Evolutionary conservation across 352 stramenopile species (phyloP), one percentile per base, ranked within the genome.

Genomic region (Thraustotheca clavata): DNA sequence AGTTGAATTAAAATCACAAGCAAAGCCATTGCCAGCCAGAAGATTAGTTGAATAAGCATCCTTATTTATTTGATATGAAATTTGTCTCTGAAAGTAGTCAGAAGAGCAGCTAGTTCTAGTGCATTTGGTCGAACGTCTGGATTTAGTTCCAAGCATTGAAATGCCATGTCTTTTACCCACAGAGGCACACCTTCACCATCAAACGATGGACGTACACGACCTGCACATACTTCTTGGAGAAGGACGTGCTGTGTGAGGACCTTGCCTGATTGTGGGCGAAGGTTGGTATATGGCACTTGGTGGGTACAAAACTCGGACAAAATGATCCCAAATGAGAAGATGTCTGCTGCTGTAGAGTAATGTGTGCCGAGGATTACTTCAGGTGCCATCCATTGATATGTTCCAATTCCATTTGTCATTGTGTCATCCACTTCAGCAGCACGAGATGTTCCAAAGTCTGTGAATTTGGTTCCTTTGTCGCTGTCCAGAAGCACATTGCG

Each of bases 271-370:
- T 47, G 22, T 5, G 63, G 43, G n/a, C 68, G 50, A 1, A 73
- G 57, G 4, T 81, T 70, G 4, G 75, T 68, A 59, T 89, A 87
- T 7, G 77, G 79, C 2, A 85, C 60, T 16, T 54, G 39, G 33
- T 84, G 77, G 8, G 73, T 76, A 38, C 86, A 78, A 40, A 88
- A 66, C 49, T 88, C 79, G 0, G 72, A 77, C 0, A 89, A 43
- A 36, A 89, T 60, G 0, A 80, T n/a, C 12, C 68, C 68, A 34
- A 73, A 71, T 8, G 68, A 71, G 36, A 61, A 73, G n/a, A 73
- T 73, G 43, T 73, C 68, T 26, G 68, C 62, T 35, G 70, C 39
- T 18, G 70, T 59, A 29, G 62, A 60, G 40, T 71, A 73, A 20
- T 49, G 35, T 0, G 54, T 73, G 43, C 68, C 68, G 12, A 62